Evolutionary conservation across 108 stramenopile genomes (phyloP).

Genomic region (Cyclotella baltica): DNA sequence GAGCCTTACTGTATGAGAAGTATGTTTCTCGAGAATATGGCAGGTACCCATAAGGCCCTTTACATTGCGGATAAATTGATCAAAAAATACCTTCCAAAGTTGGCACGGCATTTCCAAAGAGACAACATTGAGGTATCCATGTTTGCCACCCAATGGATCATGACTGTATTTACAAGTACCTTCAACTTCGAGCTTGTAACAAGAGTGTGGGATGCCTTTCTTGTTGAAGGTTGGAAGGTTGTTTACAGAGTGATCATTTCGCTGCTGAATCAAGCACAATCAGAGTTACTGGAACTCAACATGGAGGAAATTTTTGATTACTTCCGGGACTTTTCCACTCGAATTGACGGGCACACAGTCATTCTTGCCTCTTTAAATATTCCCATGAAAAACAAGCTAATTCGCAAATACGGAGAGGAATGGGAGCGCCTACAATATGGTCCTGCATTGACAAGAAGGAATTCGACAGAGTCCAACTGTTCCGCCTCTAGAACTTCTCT

Average conservation of each 20-base stretch:
- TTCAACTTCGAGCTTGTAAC: conserved; percentile 95
- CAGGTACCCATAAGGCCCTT: conserved; percentile 83
- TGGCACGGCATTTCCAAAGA: conserved; percentile 80
- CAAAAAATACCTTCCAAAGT: conserved; percentile 78
- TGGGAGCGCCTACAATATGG: conserved; percentile 13
- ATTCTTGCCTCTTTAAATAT: conserved; percentile 78
- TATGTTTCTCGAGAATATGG: conserved; percentile 83
- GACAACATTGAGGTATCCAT: conserved; percentile 92
- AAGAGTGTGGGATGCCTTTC: conserved; percentile 94
- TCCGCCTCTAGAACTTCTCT: not conserved
- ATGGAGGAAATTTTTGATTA: conserved; percentile 85
- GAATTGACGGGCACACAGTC: too few relatives aligned
- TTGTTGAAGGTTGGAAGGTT: conserved; percentile 94
- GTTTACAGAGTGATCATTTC: conserved; percentile 95
- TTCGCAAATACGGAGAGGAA: conserved; percentile 57
- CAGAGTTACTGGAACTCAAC: conserved; percentile 57
- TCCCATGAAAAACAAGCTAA: conserved; percentile 62
- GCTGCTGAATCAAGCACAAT: conserved; percentile 69
- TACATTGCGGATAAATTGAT: conserved; percentile 90
- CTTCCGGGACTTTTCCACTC: conserved; percentile 80
- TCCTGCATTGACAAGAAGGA: not conserved
- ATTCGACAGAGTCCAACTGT: conserved; percentile 4
- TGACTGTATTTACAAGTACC: conserved; percentile 93
- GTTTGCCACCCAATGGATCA: conserved; percentile 97
- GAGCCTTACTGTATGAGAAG: conserved; percentile 74